phyloP scores from a whole-genome alignment of 2,329 filamentous ascomycete genomes.

The Lecanoromycetidae sp. region DNA sequence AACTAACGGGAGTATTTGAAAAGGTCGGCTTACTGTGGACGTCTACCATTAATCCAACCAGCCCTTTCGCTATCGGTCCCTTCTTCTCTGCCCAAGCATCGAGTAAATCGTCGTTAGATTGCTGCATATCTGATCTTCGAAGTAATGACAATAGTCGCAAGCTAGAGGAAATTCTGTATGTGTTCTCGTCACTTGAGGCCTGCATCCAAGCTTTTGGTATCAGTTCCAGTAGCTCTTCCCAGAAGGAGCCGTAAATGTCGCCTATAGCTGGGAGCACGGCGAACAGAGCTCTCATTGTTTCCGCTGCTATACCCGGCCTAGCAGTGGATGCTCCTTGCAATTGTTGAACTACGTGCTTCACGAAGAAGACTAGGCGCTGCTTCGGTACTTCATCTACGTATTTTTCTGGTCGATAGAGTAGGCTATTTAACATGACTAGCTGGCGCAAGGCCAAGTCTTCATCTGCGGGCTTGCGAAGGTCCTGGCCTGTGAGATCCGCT shows the following conservation, averaged over 20 bases:
- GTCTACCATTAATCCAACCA: conserved; percentile 52
- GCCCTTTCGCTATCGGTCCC: conserved; percentile 41
- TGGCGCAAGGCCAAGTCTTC: conserved; percentile 36
- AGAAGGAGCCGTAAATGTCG: conserved; percentile 79
- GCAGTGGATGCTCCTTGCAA: conserved; percentile 44
- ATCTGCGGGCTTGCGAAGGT: conserved; percentile 31
- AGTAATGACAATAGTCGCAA: conserved; percentile 58
- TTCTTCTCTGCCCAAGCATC: conserved; percentile 57
- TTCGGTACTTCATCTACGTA: conserved; percentile 37
- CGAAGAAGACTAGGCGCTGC: conserved; percentile 67
- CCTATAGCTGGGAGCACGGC: conserved; percentile 59
- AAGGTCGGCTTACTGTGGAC: conserved; percentile 30
- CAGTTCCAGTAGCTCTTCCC: conserved; percentile 54
- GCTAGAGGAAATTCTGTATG: conserved; percentile 58
- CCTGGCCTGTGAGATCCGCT: conserved; percentile 45
- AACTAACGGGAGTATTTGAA: too few species aligned
- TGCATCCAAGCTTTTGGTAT: conserved; percentile 40
- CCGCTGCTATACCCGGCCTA: conserved; percentile 45
- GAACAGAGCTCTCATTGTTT: conserved; percentile 35
- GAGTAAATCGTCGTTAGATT: conserved; percentile 73
- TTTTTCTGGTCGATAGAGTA: conserved; percentile 38
- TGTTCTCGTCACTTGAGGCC: conserved; percentile 33
- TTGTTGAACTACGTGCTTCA: conserved; percentile 66
- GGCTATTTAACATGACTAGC: conserved; percentile 42
- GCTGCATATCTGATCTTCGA: conserved; percentile 40